These are phyloP conservation scores for Heliamphora pulchella DNA, from an alignment of 179 eudicot genomes.

Conservation along the genomic window DNA sequence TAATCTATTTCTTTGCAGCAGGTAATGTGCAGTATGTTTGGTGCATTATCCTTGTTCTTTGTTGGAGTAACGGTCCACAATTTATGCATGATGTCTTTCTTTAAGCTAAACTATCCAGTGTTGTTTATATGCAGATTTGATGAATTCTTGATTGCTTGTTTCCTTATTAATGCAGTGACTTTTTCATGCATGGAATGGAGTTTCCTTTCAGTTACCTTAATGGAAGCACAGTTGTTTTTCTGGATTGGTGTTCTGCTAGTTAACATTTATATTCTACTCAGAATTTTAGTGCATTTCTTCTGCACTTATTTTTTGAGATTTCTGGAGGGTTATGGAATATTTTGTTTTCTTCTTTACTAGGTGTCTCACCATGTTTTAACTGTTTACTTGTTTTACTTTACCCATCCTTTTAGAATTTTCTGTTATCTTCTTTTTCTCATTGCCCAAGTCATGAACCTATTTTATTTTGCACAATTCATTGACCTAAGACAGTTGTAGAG, in stretches of 20 bases:
- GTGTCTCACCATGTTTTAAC: background rate
- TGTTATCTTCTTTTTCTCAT: background rate
- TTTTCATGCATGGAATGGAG: background rate
- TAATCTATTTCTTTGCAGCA: background rate
- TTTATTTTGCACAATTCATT: background rate
- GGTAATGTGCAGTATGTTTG: background rate
- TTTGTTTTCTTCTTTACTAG: background rate
- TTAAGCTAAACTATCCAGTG: background rate
- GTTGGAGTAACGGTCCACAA: too few relatives aligned
- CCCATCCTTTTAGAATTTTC: background rate
- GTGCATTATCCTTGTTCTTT: background rate
- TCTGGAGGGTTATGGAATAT: background rate
- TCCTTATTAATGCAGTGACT: background rate
- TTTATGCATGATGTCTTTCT: background rate
- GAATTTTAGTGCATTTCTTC: background rate
- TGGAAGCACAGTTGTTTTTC: background rate
- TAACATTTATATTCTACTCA: background rate
- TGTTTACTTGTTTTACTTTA: background rate
- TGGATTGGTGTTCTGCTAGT: background rate
- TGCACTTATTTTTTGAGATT: background rate
- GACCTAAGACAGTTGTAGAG: background rate
- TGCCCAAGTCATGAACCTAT: background rate
- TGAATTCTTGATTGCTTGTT: background rate
- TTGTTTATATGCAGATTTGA: background rate
- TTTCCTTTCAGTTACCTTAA: background rate